Evolutionary conservation across 2,329 filamentous ascomycete genomes (phyloP).

Genomic region (Nigrospora osmanthi): DNA sequence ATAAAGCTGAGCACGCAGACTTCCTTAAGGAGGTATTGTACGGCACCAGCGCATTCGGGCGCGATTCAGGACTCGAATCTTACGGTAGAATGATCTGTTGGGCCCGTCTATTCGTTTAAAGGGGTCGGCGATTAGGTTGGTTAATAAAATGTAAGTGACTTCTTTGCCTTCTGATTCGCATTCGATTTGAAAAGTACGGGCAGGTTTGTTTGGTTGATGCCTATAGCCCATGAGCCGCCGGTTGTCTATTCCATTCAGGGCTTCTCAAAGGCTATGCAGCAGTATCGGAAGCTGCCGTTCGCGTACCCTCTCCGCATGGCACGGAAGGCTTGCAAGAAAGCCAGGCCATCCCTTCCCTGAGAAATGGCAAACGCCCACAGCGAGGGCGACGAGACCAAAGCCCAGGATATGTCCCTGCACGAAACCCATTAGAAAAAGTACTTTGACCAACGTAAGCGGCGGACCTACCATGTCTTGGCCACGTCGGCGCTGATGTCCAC

Average conservation of each 20-base stretch:
- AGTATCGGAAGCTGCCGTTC: conserved; percentile 50
- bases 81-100: too few species aligned
- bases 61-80: too few species aligned
- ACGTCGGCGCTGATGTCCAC: conserved; percentile 52
- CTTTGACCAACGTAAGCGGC: not conserved
- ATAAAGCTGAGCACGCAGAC: not conserved
- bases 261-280: conserved; percentile 50
- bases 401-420: conserved; percentile 54
- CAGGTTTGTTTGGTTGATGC: too few species aligned
- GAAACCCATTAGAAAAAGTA: not conserved
- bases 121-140: too few species aligned
- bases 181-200: too few species aligned
- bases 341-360: conserved; percentile 51
- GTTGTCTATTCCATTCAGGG: conserved; percentile 7
- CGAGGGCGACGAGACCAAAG: conserved; percentile 48
- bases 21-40: too few species aligned
- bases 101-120: too few species aligned
- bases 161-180: too few species aligned
- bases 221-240: too few species aligned
- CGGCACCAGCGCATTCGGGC: too few species aligned
- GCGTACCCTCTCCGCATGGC: conserved; percentile 53
- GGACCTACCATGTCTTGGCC: conserved; percentile 46
- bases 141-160: too few species aligned
- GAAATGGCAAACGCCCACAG: conserved; percentile 54
- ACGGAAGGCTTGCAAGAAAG: conserved; percentile 53